phyloP scores from a whole-genome alignment of 2,329 filamentous ascomycete genomes.

The Orbilia javanica region DNA sequence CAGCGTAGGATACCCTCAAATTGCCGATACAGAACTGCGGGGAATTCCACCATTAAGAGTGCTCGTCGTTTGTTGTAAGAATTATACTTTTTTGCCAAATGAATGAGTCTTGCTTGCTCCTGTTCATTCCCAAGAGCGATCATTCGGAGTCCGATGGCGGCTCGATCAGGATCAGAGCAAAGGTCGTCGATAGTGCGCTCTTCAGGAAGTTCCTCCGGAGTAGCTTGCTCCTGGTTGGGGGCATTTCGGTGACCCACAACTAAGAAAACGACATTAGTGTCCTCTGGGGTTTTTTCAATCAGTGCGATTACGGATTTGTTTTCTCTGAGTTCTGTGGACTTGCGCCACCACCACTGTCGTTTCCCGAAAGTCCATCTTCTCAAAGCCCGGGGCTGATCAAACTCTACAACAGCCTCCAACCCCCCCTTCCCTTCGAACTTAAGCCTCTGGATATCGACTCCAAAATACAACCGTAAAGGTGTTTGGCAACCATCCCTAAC shows the following conservation, averaged over 20 bases:
- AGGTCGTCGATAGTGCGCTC: constrained; percentile 37
- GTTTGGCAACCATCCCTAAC: constrained; percentile 40
- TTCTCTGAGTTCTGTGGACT: constrained; percentile 58
- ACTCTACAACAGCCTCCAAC: constrained; percentile 41
- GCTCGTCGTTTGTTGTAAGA: neutral
- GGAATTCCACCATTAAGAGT: constrained; percentile 63
- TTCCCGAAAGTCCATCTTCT: constrained; percentile 28
- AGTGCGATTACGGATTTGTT: constrained; percentile 46
- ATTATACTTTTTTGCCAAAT: constrained; percentile 25
- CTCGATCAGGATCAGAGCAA: constrained; percentile 60
- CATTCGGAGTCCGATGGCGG: constrained; percentile 56
- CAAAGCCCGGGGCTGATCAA: constrained; percentile 38
- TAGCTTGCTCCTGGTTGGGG: constrained; percentile 20
- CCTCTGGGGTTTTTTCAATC: constrained; percentile 44
- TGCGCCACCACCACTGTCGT: constrained; percentile 50
- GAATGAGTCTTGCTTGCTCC: constrained; percentile 33
- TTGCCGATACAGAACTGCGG: constrained; percentile 62
- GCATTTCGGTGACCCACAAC: constrained; percentile 60
- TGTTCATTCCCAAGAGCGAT: constrained; percentile 16
- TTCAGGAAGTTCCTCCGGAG: neutral
- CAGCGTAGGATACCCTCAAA: constrained; percentile 63
- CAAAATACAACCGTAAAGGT: constrained; percentile 36
- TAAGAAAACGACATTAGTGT: constrained; percentile 61
- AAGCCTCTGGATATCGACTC: constrained; percentile 34
- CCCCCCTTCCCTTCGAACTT: constrained; percentile 28